Evolutionary conservation across 2,329 filamentous ascomycete genomes (phyloP).

Genomic region (Phialophora verrucosa): DNA sequence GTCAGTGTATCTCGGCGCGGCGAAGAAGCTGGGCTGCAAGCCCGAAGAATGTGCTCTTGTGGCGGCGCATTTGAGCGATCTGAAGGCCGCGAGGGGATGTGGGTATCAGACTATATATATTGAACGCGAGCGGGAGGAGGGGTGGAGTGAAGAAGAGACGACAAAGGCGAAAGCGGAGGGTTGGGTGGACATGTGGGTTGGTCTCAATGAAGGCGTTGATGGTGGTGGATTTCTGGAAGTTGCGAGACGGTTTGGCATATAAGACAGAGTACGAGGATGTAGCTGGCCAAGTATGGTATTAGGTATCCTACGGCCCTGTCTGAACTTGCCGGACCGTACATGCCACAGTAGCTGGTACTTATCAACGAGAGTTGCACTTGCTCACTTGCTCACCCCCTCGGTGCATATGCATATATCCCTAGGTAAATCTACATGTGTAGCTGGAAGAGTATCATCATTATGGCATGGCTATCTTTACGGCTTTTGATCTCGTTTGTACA

Average conservation of each 20-base stretch:
- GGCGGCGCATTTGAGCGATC: constrained; percentile 73
- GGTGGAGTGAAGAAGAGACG: constrained; percentile 59
- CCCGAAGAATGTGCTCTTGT: constrained; percentile 74
- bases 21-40: constrained; percentile 60
- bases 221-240: constrained; percentile 59
- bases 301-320: background rate
- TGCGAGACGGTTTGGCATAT: constrained; percentile 54
- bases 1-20: constrained; percentile 71
- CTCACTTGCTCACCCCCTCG: background rate
- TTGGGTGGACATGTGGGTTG: constrained; percentile 70
- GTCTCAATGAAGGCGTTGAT: constrained; percentile 58
- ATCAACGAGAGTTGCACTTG: background rate
- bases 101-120: constrained; percentile 77
- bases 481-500: background rate
- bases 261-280: background rate
- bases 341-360: background rate
- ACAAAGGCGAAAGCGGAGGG: constrained; percentile 59
- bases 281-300: background rate
- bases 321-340: background rate
- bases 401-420: background rate
- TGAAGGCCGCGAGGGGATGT: constrained; percentile 67
- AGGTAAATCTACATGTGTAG: background rate
- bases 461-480: background rate
- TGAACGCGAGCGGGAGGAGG: constrained; percentile 70
- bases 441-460: background rate